Evolutionary conservation across 1,284 basidiomycete species (phyloP).

Genomic region (Microstroma glucosiphilum): DNA sequence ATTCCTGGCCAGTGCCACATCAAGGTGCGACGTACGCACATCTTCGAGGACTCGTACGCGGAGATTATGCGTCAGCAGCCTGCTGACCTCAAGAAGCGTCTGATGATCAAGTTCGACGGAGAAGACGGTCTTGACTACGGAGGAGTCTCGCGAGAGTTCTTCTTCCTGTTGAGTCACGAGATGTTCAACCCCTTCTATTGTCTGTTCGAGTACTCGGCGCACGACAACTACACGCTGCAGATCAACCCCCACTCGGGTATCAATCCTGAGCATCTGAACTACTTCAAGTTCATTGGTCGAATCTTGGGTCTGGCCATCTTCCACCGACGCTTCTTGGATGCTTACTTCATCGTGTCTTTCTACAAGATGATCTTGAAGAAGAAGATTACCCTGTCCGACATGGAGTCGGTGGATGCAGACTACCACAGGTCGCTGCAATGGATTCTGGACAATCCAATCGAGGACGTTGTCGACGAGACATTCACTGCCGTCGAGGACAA

Average conservation of each 20-base stretch:
- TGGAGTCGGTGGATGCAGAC: conserved; percentile 50
- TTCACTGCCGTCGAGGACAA: conserved; percentile 74
- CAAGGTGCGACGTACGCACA: conserved; percentile 84
- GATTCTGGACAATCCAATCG: conserved; percentile 62
- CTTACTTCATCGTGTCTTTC: conserved; percentile 97
- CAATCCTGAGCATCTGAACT: conserved; percentile 97
- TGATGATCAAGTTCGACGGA: conserved; percentile 98
- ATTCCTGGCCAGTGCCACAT: conserved; percentile 85
- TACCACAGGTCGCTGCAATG: conserved; percentile 85
- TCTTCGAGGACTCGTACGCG: conserved; percentile 93
- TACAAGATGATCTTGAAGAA: conserved; percentile 79
- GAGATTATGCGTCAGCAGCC: conserved; percentile 91
- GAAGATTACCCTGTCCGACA: conserved; percentile 47
- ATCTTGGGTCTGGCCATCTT: conserved; percentile 92
- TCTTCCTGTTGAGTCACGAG: conserved; percentile 98
- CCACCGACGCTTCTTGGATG: conserved; percentile 96
- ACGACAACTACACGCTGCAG: conserved; percentile 98
- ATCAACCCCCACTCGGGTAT: conserved; percentile 96
- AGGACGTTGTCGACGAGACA: conserved; percentile 48
- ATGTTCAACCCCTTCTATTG: conserved; percentile 73
- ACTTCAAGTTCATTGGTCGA: conserved; percentile 98
- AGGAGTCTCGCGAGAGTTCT: conserved; percentile 97
- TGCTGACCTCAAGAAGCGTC: conserved; percentile 88
- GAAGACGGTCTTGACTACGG: conserved; percentile 98
- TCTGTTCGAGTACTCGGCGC: conserved; percentile 96